These are phyloP conservation scores for Vanrija pseudolonga DNA, from an alignment of 1,284 basidiomycete genomes.

Conservation along the genomic window DNA sequence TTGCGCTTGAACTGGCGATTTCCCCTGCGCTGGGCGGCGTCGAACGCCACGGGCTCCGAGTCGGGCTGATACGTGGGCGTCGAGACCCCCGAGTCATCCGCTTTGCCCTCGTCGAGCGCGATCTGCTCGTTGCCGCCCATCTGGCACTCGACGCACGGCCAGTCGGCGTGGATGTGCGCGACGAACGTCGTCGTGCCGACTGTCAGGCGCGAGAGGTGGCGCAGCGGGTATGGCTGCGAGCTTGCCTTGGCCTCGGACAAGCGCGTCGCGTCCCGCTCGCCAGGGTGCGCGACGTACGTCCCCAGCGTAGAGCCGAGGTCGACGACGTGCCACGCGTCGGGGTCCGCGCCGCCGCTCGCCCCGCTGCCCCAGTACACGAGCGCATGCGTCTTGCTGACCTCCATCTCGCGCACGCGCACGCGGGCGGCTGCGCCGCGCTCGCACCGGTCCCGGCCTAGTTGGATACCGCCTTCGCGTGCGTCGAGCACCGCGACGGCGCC, in stretches of 20 bases:
- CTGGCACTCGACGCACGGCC: conserved; percentile 44
- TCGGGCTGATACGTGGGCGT: not conserved
- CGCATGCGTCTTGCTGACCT: conserved; percentile 47
- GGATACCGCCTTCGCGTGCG: conserved; percentile 37
- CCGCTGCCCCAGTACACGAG: conserved; percentile 26
- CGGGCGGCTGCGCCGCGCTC: conserved; percentile 30
- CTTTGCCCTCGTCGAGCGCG: conserved; percentile 29
- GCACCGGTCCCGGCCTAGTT: conserved; percentile 42
- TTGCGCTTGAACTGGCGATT: conserved; percentile 16
- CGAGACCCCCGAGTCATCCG: not conserved
- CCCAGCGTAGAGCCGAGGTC: conserved; percentile 49
- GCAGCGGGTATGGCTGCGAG: conserved; percentile 29
- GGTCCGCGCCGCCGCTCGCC: conserved; percentile 11
- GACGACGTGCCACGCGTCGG: conserved; percentile 39
- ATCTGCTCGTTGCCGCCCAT: conserved; percentile 30
- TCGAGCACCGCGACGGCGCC: conserved; percentile 42
- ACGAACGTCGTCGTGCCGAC: conserved; percentile 41
- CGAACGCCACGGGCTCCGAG: not conserved
- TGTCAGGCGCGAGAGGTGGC: conserved; percentile 30
- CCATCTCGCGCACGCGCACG: conserved; percentile 45
- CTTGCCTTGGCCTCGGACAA: conserved; percentile 31
- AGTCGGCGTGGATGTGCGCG: conserved; percentile 41
- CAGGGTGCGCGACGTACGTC: conserved; percentile 33
- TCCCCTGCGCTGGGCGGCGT: conserved; percentile 4
- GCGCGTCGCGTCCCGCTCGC: conserved; percentile 10